These are phyloP conservation scores for Citropsis articulata DNA, from an alignment of 345 rosid genomes.

Conservation along the genomic window DNA sequence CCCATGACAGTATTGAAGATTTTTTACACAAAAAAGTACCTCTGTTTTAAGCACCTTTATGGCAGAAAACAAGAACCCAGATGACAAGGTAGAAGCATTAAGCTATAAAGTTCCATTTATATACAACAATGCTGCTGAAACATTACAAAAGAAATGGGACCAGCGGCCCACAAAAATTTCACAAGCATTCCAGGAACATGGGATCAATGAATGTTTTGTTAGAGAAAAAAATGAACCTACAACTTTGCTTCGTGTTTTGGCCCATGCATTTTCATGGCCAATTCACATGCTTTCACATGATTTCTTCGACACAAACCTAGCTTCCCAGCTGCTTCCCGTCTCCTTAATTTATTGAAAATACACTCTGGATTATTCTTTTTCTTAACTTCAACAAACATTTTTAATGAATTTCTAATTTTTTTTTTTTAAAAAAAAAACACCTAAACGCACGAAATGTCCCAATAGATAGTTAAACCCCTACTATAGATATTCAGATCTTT, in stretches of 20 bases:
- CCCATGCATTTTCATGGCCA: neutral
- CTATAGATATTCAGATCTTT: too few species aligned
- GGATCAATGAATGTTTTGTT: neutral
- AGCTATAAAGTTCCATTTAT: neutral
- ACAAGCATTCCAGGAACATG: neutral
- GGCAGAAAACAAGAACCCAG: neutral
- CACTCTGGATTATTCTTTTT: conserved; percentile 7
- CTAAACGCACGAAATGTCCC: too few species aligned
- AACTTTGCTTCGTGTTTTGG: conserved; percentile 12
- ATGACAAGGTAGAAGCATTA: neutral
- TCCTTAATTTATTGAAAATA: neutral
- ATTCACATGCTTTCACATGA: conserved; percentile 11
- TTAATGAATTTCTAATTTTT: neutral
- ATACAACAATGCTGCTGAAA: neutral
- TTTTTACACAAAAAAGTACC: neutral
- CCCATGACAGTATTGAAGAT: neutral
- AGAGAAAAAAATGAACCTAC: neutral
- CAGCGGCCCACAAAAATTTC: neutral
- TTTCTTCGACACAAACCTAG: neutral
- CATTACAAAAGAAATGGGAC: neutral
- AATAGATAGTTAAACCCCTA: too few species aligned
- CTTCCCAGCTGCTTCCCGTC: neutral
- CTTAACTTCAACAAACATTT: neutral
- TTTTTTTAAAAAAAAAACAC: too few species aligned
- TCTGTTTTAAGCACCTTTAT: neutral